These are phyloP conservation scores for Chlorella sorokiniana DNA, from an alignment of 139 green algal genomes.

Conservation along the genomic window DNA sequence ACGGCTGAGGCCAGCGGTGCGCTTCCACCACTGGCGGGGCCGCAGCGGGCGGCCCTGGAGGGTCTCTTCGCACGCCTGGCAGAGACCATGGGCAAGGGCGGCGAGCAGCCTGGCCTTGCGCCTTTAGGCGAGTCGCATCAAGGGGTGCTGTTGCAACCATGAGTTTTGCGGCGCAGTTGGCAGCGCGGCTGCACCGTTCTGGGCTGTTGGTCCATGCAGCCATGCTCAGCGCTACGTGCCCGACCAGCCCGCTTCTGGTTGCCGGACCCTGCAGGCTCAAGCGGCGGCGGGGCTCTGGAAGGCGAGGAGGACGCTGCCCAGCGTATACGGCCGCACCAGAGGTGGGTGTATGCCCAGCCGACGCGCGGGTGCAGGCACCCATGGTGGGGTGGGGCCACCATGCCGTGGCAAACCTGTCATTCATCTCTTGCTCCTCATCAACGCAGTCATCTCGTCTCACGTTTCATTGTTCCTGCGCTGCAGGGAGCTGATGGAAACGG, in stretches of 20 bases:
- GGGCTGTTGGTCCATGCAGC: too few relatives aligned
- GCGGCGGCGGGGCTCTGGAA: background rate
- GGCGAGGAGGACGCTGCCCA: slow-evolving; percentile 8
- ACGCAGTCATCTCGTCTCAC: background rate
- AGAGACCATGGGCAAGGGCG: background rate
- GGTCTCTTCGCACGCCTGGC: background rate
- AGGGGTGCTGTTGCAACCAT: too few relatives aligned
- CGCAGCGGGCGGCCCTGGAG: slow-evolving; percentile 18
- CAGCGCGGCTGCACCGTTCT: too few relatives aligned
- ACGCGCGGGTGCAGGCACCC: background rate
- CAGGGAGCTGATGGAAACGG: slow-evolving; percentile 1
- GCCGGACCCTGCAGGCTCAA: background rate
- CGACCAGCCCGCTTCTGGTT: background rate
- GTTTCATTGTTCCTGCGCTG: background rate
- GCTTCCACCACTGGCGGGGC: slow-evolving; percentile 20
- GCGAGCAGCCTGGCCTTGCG: background rate
- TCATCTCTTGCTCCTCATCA: background rate
- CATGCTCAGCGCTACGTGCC: too few relatives aligned
- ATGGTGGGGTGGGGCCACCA: background rate
- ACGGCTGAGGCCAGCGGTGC: slow-evolving; percentile 29
- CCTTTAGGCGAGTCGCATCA: slow-evolving; percentile 1
- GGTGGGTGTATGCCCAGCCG: background rate
- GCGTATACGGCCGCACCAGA: slow-evolving; percentile 1
- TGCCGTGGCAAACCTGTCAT: background rate
- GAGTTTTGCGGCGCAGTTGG: background rate